phyloP scores from a whole-genome alignment of 495 filamentous ascomycete genomes.

The Penicillium pulvis region DNA sequence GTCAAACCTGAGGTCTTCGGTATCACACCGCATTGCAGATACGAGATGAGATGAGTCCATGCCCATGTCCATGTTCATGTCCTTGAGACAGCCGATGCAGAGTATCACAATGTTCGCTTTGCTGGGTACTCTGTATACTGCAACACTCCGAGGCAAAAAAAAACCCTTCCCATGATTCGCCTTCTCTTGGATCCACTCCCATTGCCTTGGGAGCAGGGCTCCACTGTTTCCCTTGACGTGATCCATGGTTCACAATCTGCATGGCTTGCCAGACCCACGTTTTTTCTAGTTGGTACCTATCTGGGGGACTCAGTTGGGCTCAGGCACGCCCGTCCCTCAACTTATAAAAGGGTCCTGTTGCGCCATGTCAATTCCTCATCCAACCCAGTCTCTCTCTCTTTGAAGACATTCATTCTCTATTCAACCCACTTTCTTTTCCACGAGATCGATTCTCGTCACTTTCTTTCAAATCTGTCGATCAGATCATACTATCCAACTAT shows the following conservation, averaged over 20 bases:
- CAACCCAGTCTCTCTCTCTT: conserved; percentile 21
- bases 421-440: conserved; percentile 15
- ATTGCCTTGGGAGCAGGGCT: conserved; percentile 13
- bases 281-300: conserved; percentile 23
- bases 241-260: conserved; percentile 28
- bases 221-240: conserved; percentile 17
- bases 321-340: conserved; percentile 7
- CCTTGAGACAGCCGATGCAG: too few species aligned
- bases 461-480: conserved; percentile 31
- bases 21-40: too few species aligned
- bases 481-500: conserved; percentile 21
- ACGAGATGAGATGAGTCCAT: too few species aligned
- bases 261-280: conserved; percentile 23
- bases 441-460: conserved; percentile 34
- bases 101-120: too few species aligned
- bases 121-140: too few species aligned
- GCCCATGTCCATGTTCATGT: too few species aligned
- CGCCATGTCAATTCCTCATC: conserved; percentile 10
- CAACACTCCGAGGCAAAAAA: too few species aligned
- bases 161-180: conserved; percentile 14
- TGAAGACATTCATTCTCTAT: conserved; percentile 15
- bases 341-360: conserved; percentile 27
- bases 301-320: conserved; percentile 13
- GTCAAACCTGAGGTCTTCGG: too few species aligned
- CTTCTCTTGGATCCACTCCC: conserved; percentile 7